Evolutionary conservation across 352 stramenopile genomes (phyloP), one percentile per base, ranked within the genome.

Genomic region (Phytopythium kandeliae): DNA sequence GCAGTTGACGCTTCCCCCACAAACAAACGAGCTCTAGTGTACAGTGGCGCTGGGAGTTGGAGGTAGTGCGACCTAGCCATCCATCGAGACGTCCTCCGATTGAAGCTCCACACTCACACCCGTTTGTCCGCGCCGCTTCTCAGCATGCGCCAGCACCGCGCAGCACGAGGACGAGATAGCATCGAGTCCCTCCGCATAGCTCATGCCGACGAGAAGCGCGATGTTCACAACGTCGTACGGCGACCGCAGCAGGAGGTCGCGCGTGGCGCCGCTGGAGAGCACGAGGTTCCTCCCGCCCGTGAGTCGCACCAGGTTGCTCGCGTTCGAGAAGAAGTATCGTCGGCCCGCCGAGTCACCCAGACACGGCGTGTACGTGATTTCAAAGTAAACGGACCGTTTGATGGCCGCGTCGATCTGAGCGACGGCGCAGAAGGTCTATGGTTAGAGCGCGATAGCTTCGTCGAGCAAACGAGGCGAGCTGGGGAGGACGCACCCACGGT

Each of bases 251-350:
- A 92, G 62, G 26, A 94, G 74, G 45, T 92, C 78, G 19, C 84
- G 77, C 40, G 65, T 87, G 11, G 79, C 72, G 46, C 75, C 69
- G 33, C 84, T 94, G 10, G 81, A 81, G 25, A 94, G 67, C 17
- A 94, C 62, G 19, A 94, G 48, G 48, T 94, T 69, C 12, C 71
- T 66, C 16, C 81, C 84, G 10, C 75, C 67, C 2, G 81, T 91
- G 33, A 90, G 43, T 5, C 81, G 79, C 45, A 92, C 75, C 24
- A 94, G 48, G 51, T 86, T 88, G 47, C 71, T 85, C 12, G 80
- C 77, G 62, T 94, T 94, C 34, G 79, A 88, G 51, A 94, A 92
- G 58, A 94, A 92, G 63, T 94, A 92, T 34, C 84, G 67, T 11
- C 84, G 78, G 3, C 81, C 78, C 13, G 72, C 75, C 19, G 79